Evolutionary conservation across 345 rosid species (phyloP).

Genomic region (Balakata baccata): DNA sequence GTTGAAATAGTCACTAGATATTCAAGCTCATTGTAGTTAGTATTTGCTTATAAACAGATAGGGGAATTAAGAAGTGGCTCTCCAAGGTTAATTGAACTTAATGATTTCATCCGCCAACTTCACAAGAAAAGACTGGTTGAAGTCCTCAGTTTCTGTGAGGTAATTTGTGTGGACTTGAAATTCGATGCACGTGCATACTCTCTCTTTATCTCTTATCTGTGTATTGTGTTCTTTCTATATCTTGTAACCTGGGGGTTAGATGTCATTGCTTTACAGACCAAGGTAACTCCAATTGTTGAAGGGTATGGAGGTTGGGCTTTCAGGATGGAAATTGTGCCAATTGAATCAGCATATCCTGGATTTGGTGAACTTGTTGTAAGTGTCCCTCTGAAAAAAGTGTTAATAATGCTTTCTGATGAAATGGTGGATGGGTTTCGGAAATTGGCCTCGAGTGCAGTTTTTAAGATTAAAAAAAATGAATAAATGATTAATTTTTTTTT

Average conservation of each 20-base stretch:
- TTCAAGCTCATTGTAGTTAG: conserved; percentile 16
- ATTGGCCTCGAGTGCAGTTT: too few species aligned
- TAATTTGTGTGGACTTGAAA: conserved; percentile 19
- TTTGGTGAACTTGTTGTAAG: conserved; percentile 95
- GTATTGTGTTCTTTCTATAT: too few species aligned
- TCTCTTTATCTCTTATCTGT: background rate
- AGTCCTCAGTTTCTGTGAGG: conserved; percentile 98
- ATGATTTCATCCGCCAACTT: conserved; percentile 75
- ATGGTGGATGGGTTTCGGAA: background rate
- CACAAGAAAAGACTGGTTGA: conserved; percentile 73
- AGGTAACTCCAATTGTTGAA: conserved; percentile 94
- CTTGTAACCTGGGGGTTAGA: background rate
- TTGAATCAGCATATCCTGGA: conserved; percentile 98
- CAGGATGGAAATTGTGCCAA: conserved; percentile 86
- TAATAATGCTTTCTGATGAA: background rate
- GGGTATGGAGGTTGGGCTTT: conserved; percentile 99
- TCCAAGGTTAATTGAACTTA: conserved; percentile 72
- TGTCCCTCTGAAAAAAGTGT: background rate
- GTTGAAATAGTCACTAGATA: background rate
- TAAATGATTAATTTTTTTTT: background rate
- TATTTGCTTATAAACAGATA: conserved; percentile 45
- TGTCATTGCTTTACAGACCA: conserved; percentile 53
- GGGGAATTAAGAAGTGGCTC: conserved; percentile 96
- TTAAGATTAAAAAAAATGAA: too few species aligned
- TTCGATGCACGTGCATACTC: background rate